Evolutionary conservation across 2,329 filamentous ascomycete species (phyloP).

Genomic region (Monosporascus sp.): DNA sequence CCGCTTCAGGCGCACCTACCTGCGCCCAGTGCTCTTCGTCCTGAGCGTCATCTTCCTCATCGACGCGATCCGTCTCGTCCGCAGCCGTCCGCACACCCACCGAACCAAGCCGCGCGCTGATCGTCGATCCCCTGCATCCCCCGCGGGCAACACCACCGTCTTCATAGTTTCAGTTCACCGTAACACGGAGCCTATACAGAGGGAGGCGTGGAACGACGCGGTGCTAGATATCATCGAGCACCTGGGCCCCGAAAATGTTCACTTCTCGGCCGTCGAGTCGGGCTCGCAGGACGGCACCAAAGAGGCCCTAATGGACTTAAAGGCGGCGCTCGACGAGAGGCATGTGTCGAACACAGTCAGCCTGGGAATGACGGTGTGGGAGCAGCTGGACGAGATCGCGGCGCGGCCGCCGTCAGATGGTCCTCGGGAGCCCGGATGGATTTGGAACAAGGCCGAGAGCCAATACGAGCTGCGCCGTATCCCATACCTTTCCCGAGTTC

Average conservation of each 20-base stretch:
- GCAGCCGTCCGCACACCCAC: slow-evolving; percentile 24
- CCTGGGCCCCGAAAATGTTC: slow-evolving; percentile 57
- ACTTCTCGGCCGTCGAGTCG: slow-evolving; percentile 61
- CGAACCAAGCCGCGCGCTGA: slow-evolving; percentile 17
- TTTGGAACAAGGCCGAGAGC: slow-evolving; percentile 43
- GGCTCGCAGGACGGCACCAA: slow-evolving; percentile 65
- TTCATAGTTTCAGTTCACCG: slow-evolving; percentile 65
- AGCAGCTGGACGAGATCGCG: slow-evolving; percentile 52
- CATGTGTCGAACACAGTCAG: slow-evolving; percentile 49
- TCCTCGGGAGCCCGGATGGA: slow-evolving; percentile 51
- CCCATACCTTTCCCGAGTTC: slow-evolving; percentile 58
- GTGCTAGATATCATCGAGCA: slow-evolving; percentile 50
- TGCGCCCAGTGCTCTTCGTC: slow-evolving; percentile 27
- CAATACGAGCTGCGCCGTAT: slow-evolving; percentile 58
- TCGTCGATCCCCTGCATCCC: slow-evolving; percentile 12
- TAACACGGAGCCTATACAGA: slow-evolving; percentile 57
- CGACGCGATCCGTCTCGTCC: slow-evolving; percentile 27
- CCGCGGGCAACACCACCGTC: slow-evolving; percentile 32
- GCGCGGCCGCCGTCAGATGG: slow-evolving; percentile 26
- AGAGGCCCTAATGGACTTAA: slow-evolving; percentile 51
- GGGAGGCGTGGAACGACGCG: slow-evolving; percentile 53
- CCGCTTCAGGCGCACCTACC: slow-evolving; percentile 28
- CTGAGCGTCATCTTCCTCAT: slow-evolving; percentile 28
- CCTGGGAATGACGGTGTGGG: slow-evolving; percentile 46
- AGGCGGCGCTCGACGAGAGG: slow-evolving; percentile 43